A percentile compares a stretch with the other conserved stretches of the same genome.
Conservation (phyloP, 2,329 filamentous ascomycete species). For the Colletotrichum sp. region DNA sequence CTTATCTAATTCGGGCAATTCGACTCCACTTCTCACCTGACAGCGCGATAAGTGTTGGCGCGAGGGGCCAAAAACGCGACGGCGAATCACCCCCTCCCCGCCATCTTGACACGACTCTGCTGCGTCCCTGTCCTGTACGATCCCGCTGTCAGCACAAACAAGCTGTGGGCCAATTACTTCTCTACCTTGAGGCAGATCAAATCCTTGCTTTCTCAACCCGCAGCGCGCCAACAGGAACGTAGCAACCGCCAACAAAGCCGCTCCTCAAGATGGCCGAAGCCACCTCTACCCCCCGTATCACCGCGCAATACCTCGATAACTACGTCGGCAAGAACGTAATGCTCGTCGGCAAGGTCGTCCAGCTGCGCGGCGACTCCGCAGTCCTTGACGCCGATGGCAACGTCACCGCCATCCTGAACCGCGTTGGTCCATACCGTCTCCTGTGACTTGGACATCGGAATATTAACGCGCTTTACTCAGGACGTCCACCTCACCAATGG, state of each 20-base stretch:
- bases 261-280: constrained; percentile 65
- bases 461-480: constrained; percentile 42
- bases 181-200: background rate
- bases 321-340: constrained; percentile 81
- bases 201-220: background rate
- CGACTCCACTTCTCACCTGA: constrained; percentile 6
- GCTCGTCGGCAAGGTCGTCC: constrained; percentile 82
- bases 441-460: background rate
- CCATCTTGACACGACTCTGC: background rate
- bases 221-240: background rate
- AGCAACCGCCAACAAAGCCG: background rate
- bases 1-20: background rate
- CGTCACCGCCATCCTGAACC: constrained; percentile 76
- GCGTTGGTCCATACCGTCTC: constrained; percentile 55
- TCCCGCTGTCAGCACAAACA: background rate
- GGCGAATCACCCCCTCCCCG: background rate
- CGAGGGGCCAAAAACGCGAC: background rate
- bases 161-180: background rate
- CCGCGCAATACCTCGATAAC: constrained; percentile 76
- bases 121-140: background rate
- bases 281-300: constrained; percentile 79
- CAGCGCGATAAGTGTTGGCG: constrained; percentile 11
- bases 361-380: constrained; percentile 81
- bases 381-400: constrained; percentile 81
- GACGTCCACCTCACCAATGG: constrained; percentile 73